phyloP scores from a whole-genome alignment of 2,329 filamentous ascomycete species.

The Tolypocladium inflatum region DNA sequence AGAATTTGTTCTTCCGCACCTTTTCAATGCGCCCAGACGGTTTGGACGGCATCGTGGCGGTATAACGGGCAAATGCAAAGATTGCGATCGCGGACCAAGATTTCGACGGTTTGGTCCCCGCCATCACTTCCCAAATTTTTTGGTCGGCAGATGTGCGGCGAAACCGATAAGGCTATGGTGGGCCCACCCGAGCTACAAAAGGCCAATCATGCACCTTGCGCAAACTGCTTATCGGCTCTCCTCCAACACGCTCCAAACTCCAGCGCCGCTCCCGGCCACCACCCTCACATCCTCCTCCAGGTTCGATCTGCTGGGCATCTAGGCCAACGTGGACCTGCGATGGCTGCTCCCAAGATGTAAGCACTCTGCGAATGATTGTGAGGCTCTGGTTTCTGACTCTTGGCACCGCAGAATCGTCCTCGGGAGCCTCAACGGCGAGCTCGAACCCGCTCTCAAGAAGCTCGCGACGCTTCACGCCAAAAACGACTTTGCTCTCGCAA shows the following conservation, averaged over 20 bases:
- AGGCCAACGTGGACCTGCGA: slow-evolving; percentile 11
- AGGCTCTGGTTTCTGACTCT: not conserved
- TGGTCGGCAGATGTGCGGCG: slow-evolving; percentile 20
- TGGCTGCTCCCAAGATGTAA: slow-evolving; percentile 42
- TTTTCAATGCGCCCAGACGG: slow-evolving; percentile 60
- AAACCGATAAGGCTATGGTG: slow-evolving; percentile 23
- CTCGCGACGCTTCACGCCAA: slow-evolving; percentile 73
- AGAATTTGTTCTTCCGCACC: slow-evolving; percentile 58
- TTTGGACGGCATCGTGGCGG: slow-evolving; percentile 48
- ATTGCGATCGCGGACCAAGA: slow-evolving; percentile 7
- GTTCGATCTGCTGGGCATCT: not conserved
- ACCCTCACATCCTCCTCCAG: slow-evolving; percentile 1
- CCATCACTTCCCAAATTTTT: slow-evolving; percentile 22
- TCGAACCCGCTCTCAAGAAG: slow-evolving; percentile 70
- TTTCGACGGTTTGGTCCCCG: slow-evolving; percentile 11
- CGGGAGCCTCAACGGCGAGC: slow-evolving; percentile 72
- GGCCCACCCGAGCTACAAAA: slow-evolving; percentile 2
- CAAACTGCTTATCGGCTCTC: slow-evolving; percentile 21
- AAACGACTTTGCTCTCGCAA: slow-evolving; percentile 77
- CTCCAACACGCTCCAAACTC: slow-evolving; percentile 3
- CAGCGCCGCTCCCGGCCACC: not conserved
- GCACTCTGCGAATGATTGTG: slow-evolving; percentile 5
- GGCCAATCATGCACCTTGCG: slow-evolving; percentile 22
- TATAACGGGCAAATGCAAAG: slow-evolving; percentile 13
- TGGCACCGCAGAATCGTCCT: slow-evolving; percentile 56